Conservation (phyloP, 1,284 basidiomycete genomes). For the Apiotrichum gamsii region DNA sequence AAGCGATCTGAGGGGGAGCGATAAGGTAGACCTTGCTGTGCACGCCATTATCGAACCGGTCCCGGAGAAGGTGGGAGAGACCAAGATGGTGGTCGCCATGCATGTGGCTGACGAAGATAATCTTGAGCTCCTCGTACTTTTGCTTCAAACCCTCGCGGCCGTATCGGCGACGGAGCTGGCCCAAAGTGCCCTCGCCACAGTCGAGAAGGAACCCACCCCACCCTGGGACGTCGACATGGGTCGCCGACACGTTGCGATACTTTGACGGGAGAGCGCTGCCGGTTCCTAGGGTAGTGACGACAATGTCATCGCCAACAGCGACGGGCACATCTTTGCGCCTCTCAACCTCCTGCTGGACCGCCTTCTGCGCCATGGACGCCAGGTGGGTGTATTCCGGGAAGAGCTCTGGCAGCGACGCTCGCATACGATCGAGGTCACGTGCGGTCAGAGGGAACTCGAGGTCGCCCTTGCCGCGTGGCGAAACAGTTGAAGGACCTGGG, state of each 20-base stretch:
- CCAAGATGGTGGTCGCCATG: slow-evolving; percentile 94
- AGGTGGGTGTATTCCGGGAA: slow-evolving; percentile 20
- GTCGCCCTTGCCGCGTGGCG: slow-evolving; percentile 17
- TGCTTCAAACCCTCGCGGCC: slow-evolving; percentile 54
- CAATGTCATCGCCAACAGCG: slow-evolving; percentile 58
- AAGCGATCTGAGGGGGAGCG: slow-evolving; percentile 44
- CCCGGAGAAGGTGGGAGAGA: slow-evolving; percentile 63
- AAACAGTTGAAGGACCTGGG: too few species aligned
- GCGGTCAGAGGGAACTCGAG: slow-evolving; percentile 21
- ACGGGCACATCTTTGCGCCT: background rate
- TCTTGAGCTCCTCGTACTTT: slow-evolving; percentile 63
- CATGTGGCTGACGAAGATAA: slow-evolving; percentile 82
- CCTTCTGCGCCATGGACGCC: slow-evolving; percentile 15
- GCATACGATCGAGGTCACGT: slow-evolving; percentile 20
- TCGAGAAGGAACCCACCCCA: slow-evolving; percentile 75
- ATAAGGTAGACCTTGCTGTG: slow-evolving; percentile 58
- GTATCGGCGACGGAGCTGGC: slow-evolving; percentile 74
- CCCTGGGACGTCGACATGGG: slow-evolving; percentile 62
- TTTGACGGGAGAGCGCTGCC: slow-evolving; percentile 78
- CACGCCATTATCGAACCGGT: slow-evolving; percentile 53
- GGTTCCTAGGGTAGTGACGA: slow-evolving; percentile 75
- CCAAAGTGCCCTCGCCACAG: slow-evolving; percentile 84
- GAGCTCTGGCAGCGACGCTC: slow-evolving; percentile 6
- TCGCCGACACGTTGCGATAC: slow-evolving; percentile 78
- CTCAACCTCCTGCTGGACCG: slow-evolving; percentile 13